Evolutionary conservation across 23 red algal genomes (phyloP).

Genomic region (Gracilaria gracilis): DNA sequence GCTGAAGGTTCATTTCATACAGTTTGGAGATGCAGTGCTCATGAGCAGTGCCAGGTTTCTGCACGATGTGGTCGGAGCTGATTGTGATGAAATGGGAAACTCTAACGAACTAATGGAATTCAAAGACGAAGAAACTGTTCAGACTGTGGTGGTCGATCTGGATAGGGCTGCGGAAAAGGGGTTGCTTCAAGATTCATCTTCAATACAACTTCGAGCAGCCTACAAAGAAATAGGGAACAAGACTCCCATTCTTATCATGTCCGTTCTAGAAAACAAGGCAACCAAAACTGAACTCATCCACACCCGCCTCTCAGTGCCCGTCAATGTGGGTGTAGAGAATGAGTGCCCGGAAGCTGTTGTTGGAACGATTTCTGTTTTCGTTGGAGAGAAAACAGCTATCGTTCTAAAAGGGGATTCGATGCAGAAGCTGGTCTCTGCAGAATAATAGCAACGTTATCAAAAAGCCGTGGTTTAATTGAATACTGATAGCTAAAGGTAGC

Average conservation of each 20-base stretch:
- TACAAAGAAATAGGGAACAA: not conserved
- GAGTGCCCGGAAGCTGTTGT: not conserved
- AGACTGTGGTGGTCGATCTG: not conserved
- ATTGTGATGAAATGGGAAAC: not conserved
- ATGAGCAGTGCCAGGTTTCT: not conserved
- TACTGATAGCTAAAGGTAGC: too few species aligned
- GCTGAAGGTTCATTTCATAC: slow-evolving; percentile 7
- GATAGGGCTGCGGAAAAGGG: not conserved
- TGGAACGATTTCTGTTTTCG: not conserved
- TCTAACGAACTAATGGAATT: slow-evolving; percentile 11
- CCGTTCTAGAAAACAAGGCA: not conserved
- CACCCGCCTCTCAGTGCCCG: not conserved
- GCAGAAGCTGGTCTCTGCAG: not conserved
- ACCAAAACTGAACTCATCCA: not conserved
- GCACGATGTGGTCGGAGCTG: not conserved
- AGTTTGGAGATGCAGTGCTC: not conserved
- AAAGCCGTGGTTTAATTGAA: too few species aligned
- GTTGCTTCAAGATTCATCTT: not conserved
- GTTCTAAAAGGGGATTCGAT: not conserved
- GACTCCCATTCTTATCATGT: not conserved
- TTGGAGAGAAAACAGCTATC: slow-evolving; percentile 1
- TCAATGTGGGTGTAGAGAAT: not conserved
- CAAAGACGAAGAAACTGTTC: not conserved
- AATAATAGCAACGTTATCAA: not conserved
- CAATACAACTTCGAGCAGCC: not conserved